Evolutionary conservation across 306 rosid genomes (phyloP), one percentile per base, ranked within the genome.

Genomic region (Vachellia pachyceras): DNA sequence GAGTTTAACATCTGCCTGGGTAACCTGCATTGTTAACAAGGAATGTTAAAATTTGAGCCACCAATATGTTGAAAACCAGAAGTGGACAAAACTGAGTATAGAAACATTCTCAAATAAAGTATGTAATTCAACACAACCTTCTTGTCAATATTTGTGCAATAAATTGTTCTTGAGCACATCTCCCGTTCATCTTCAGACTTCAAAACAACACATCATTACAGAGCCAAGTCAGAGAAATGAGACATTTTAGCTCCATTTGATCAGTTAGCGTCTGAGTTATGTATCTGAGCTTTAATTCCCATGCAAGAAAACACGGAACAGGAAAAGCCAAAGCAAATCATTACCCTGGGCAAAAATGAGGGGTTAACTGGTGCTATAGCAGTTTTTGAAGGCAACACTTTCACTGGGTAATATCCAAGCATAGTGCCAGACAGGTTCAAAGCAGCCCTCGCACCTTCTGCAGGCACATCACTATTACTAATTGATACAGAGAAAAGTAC

Each of bases 321-420:
- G 52, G 57, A 52, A 40, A 50, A 58, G 46, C 22, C 1, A 47
- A 67, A 20, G 35, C 61, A 74, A 76, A 75, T 40, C 54, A 86
- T 87, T 88, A 95, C 98, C 97, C 98, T 92, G 42, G 99, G 99
- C 86, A 95, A 87, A 90, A 86, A 93, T 55, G 97, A 79, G 37
- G 98, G 99, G 76, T 95, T 91, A 77, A 95, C 99, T 23, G 98
- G 99, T 54, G 99, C 98, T 78, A 95, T 95, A 47, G 98, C 99
- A 86, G 99, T 95, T 85, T 95, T 95, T 57, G 98, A 95, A 84
- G 99, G 99, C 65, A 95, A 94, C 85, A 95, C 98, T 84, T 93
- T 87, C 44, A 95, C 87, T 7, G 98, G 98, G 41, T 93, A 95
- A 71, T 89, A 93, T 17, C 99, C 99, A 20, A 95, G 97, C 95